phyloP scores from a whole-genome alignment of 2,329 filamentous ascomycete species.

The Fusarium temperatum region DNA sequence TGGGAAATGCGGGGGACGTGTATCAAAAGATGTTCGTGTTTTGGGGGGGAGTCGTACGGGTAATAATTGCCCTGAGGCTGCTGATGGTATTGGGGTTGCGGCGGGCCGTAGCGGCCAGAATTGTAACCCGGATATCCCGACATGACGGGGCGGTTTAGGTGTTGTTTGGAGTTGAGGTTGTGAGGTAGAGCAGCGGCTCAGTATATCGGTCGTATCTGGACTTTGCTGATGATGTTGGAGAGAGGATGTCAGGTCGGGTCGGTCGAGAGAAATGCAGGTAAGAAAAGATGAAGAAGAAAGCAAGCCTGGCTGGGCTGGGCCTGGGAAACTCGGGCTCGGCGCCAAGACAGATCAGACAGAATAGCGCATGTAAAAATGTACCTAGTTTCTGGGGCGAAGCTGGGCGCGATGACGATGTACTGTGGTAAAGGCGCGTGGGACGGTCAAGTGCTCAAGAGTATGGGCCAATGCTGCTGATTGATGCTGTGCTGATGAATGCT shows the following conservation, averaged over 20 bases:
- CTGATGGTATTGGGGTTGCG: slow-evolving; percentile 46
- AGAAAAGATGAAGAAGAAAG: slow-evolving; percentile 8
- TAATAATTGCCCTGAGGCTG: slow-evolving; percentile 55
- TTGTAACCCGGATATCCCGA: slow-evolving; percentile 70
- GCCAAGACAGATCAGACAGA: slow-evolving; percentile 32
- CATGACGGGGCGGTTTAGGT: slow-evolving; percentile 53
- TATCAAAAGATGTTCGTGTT: slow-evolving; percentile 3
- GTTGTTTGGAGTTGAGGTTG: neutral
- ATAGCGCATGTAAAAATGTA: slow-evolving; percentile 19
- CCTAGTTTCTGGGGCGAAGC: slow-evolving; percentile 8
- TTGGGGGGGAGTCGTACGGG: slow-evolving; percentile 54
- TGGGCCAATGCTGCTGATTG: slow-evolving; percentile 4
- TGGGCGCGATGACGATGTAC: slow-evolving; percentile 22
- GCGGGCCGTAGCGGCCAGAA: slow-evolving; percentile 55
- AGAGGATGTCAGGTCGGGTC: slow-evolving; percentile 16
- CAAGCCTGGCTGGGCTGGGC: neutral
- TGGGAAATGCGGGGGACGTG: slow-evolving; percentile 20
- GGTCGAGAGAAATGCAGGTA: slow-evolving; percentile 21
- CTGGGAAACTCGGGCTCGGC: slow-evolving; percentile 30
- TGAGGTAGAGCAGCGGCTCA: neutral
- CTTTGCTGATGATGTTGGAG: neutral
- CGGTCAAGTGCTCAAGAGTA: neutral
- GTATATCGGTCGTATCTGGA: neutral
- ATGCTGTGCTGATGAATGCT: slow-evolving; percentile 18
- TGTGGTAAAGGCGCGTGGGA: slow-evolving; percentile 1